phyloP scores from a whole-genome alignment of 192 early-diverging fungal species.

The Pilaira anomala region DNA sequence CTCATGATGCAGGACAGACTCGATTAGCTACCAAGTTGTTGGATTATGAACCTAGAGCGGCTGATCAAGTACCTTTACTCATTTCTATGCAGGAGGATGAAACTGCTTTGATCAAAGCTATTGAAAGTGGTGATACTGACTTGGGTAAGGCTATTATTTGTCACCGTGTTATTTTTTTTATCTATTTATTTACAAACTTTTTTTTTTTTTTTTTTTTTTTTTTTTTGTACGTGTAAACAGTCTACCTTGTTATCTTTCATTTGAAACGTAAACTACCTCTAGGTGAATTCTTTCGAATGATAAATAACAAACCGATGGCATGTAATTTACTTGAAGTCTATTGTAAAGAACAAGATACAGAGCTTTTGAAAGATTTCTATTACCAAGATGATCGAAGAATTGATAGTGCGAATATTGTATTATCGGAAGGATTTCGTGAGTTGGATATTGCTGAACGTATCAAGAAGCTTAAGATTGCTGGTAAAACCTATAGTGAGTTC shows the following conservation, averaged over 20 bases:
- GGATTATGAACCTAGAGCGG: constrained; percentile 91
- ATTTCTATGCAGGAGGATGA: constrained; percentile 92
- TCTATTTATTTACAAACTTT: neutral
- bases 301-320: constrained; percentile 80
- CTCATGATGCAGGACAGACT: constrained; percentile 78
- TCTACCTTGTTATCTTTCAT: constrained; percentile 89
- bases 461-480: constrained; percentile 67
- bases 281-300: constrained; percentile 88
- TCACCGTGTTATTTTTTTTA: no score
- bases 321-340: constrained; percentile 84
- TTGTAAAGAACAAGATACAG: constrained; percentile 67
- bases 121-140: constrained; percentile 94
- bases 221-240: constrained; percentile 27
- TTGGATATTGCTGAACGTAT: constrained; percentile 55
- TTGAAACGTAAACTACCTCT: constrained; percentile 78
- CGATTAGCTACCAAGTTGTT: constrained; percentile 85
- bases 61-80: constrained; percentile 91
- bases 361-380: constrained; percentile 90
- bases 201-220: neutral
- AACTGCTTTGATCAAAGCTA: constrained; percentile 82
- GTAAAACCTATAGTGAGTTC: constrained; percentile 73
- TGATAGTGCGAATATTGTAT: constrained; percentile 56
- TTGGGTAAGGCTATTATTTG: constrained; percentile 56
- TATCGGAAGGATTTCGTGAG: constrained; percentile 51
- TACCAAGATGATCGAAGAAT: constrained; percentile 89